Evolutionary conservation across 257 asterid species (phyloP), one percentile per base, ranked within the genome.

Genomic region (Capsicum chinense): DNA sequence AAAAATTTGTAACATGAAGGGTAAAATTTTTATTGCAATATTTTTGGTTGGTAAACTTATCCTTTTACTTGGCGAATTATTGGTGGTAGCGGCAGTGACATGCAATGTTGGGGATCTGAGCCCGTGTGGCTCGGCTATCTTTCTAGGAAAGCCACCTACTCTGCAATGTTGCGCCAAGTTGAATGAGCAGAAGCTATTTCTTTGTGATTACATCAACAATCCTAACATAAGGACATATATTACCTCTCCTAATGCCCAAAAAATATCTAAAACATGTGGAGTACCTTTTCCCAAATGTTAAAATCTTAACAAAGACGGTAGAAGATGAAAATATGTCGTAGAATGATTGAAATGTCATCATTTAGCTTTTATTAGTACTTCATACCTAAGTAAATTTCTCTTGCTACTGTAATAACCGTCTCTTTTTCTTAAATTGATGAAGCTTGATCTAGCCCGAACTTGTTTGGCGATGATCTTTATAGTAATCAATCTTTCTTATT

Each of bases 181-280:
- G 81, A 73, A 52, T 54, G 83, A 82, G 60, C 90, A 88, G 48
- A 69, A 26, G 44, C 89, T 89, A 15, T 88, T 88, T 84, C 84
- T 88, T 60, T 88, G 89, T 73, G 83, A 79, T 1, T 88, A 88
- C 39, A 8, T 69, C 26, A 82, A 21, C 48, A 56, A 88, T 57
- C 90, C 89, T 48, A 76, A 9, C 26, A 66, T 79, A 4, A 42
- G 37, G 17, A 85, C 67, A 39, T 88, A 78, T 48, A 37, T 86
- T 17, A 73, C 84, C 70, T 84, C 89, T 44, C 86, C 89, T 12
- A 83, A 79, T 62, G 85, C 85, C 83, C 54, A 54, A 16, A 86
- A 17, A 76, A 63, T 84, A 66, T 56, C 87, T 15, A 16, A 7
- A 54, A 13, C 71, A 3, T 88, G 90, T 64, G 78, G 64, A 9